phyloP scores from a whole-genome alignment of 805 yeast genomes.

The Candida silvicultrix region DNA sequence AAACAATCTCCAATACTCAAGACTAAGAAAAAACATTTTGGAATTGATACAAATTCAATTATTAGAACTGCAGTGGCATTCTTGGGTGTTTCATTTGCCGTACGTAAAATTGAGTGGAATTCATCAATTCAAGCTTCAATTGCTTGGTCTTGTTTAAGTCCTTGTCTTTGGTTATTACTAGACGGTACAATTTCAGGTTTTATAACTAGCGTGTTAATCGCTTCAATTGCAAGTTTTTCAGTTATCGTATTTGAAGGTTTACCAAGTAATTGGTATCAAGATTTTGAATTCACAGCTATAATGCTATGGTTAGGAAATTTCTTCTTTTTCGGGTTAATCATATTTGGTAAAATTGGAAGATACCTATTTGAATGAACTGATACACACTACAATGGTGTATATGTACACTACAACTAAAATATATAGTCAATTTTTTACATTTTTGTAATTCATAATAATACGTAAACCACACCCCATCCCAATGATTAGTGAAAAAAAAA shows the following conservation, averaged over 20 bases:
- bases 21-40: constrained; percentile 9
- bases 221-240: constrained; percentile 15
- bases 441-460: no score
- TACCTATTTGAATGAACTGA: constrained; percentile 29
- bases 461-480: constrained; percentile 4
- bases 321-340: constrained; percentile 56
- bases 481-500: no score
- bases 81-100: constrained; percentile 65
- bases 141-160: constrained; percentile 56
- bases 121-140: constrained; percentile 58
- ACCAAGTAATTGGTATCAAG: constrained; percentile 51
- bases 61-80: constrained; percentile 49
- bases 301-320: constrained; percentile 55
- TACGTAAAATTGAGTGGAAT: constrained; percentile 64
- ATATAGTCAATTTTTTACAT: no score
- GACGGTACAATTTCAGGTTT: constrained; percentile 56
- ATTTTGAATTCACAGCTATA: constrained; percentile 32
- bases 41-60: constrained; percentile 12
- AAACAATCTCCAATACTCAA: constrained; percentile 7
- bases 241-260: constrained; percentile 30
- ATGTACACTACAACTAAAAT: no score
- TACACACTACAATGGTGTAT: neutral
- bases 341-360: constrained; percentile 68
- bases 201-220: constrained; percentile 28
- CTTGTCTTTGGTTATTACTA: constrained; percentile 59